Base-by-base conservation (phyloP, 2,329 filamentous ascomycete genomes). In the Arthrobotrys iridis region DNA sequence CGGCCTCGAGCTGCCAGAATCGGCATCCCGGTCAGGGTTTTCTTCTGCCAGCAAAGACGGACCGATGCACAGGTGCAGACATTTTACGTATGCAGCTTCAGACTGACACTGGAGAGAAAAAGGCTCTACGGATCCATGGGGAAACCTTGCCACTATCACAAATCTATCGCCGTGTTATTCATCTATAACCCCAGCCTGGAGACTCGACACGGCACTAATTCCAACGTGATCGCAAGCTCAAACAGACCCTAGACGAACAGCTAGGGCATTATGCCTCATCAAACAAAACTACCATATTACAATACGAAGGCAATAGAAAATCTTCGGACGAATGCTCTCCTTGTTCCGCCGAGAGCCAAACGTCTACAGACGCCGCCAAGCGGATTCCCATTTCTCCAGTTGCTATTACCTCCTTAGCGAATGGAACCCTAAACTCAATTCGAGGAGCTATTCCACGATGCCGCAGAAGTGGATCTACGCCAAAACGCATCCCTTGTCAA, bases 1-100 rank as follows among this genome's bases (percentile, higher is more conserved):
- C 63, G 71, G 71, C 71, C 71, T 75, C 71, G 63, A 75, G 48
- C 58, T 75, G 35, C 71, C 71, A 58, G 50, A 75, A 75, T 66
- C 40, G 63, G 50, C 50, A 55, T 37, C 50, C 50, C 28, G 18
- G 50, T 55, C 50, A 52, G 46, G 15, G 24, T 45, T 68, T 46
- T 70, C 43, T 62, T 70, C 35, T 59, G 43, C 55, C 18, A 60
- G 59, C 50, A 48, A 15, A 50, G 60, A 59, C 70, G 55, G 52
- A 55, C 62, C 52, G 55, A 63, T 45, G 70, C 70, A 55, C 70
- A 45, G 35, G 41, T 62, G 62, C 52, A 52, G 62, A 57, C 30
- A 55, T 55, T 59, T 30, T 59, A 62, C 58, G n/a, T 4, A 43
- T 45, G 57, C 40, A 62, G 41, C 57, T 37, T 59, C 55, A 64